Conservation (phyloP, 1,139 yeast species). For the Kurtzmaniella natalensis region DNA sequence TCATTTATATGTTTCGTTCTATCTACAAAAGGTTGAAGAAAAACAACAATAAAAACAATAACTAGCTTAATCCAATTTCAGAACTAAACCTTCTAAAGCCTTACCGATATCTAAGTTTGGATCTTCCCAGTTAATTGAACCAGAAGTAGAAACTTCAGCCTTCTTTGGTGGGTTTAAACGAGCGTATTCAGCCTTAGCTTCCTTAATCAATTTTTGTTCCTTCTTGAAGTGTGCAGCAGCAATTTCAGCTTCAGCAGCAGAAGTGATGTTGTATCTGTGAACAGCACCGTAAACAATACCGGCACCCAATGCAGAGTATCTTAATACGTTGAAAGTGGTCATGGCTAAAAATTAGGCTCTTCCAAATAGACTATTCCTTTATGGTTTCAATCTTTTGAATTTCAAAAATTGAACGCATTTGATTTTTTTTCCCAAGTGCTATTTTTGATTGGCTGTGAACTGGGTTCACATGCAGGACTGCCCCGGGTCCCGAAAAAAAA, state of each 20-base stretch:
- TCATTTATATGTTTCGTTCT: no score
- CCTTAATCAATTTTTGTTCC: constrained; percentile 72
- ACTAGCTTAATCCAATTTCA: constrained; percentile 36
- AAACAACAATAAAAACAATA: no score
- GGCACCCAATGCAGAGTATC: constrained; percentile 89
- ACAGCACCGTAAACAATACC: constrained; percentile 88
- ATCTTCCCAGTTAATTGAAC: constrained; percentile 75
- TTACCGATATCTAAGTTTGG: constrained; percentile 80
- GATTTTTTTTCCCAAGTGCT: not conserved
- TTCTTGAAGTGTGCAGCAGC: constrained; percentile 58
- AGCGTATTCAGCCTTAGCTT: constrained; percentile 87
- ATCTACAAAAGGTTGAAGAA: no score
- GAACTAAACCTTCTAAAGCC: constrained; percentile 41
- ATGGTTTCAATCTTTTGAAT: no score
- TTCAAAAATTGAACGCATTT: no score
- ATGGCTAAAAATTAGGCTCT: constrained; percentile 12
- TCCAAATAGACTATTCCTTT: no score
- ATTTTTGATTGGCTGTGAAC: constrained; percentile 8
- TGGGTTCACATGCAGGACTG: constrained; percentile 3
- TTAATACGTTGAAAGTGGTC: constrained; percentile 61
- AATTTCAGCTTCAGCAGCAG: constrained; percentile 53
- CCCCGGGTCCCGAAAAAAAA: not conserved
- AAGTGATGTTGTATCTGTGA: constrained; percentile 70
- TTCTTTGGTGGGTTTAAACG: constrained; percentile 52
- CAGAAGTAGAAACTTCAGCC: constrained; percentile 26